phyloP scores from a whole-genome alignment of 2,329 filamentous ascomycete species.

The Nannizzia gypsea region DNA sequence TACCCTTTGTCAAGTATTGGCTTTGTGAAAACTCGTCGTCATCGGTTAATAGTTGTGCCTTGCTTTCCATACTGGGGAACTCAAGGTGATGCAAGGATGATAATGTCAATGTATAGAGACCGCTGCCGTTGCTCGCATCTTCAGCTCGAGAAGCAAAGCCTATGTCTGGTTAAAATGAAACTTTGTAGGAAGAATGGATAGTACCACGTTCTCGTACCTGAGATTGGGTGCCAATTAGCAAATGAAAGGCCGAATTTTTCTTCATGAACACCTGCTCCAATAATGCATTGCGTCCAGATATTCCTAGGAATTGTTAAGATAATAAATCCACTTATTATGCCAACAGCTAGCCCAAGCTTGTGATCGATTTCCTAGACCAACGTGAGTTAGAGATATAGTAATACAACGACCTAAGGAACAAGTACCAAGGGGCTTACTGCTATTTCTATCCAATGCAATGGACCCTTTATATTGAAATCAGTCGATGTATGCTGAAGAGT shows the following conservation, averaged over 20 bases:
- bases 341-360: constrained; percentile 1
- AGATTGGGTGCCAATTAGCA: neutral
- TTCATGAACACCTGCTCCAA: neutral
- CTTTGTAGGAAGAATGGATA: neutral
- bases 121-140: neutral
- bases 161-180: neutral
- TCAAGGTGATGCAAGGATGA: neutral
- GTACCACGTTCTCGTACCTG: neutral
- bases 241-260: neutral
- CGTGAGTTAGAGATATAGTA: neutral
- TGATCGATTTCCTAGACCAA: neutral
- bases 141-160: neutral
- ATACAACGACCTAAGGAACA: neutral
- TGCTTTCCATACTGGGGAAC: neutral
- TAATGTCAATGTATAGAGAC: neutral
- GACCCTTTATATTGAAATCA: constrained; percentile 1
- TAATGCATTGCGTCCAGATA: neutral
- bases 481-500: neutral
- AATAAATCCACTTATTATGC: constrained; percentile 4
- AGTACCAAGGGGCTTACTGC: neutral
- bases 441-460: constrained; percentile 1
- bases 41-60: neutral
- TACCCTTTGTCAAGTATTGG: constrained; percentile 21
- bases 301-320: neutral
- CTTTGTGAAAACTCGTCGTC: neutral